Evolutionary conservation across 1,284 basidiomycete genomes (phyloP).

Genomic region (Puccinia polysora): DNA sequence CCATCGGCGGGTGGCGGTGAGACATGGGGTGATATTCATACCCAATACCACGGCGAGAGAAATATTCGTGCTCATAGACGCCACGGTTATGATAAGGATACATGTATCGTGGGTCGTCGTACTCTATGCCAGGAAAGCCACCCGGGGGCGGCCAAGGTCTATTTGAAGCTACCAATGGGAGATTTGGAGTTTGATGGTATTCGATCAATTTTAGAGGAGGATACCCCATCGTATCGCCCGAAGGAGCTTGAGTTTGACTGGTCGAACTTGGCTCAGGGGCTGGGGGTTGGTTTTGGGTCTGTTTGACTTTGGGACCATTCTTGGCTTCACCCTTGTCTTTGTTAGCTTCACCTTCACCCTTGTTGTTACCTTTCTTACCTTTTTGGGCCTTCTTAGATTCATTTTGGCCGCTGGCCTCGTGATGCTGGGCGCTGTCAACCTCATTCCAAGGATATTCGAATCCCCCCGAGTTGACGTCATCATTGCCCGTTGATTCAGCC

Average conservation of each 20-base stretch:
- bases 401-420: no score
- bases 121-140: neutral
- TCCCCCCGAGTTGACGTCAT: no score
- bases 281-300: no score
- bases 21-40: slow-evolving; percentile 1
- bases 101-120: neutral
- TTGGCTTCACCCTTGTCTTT: slow-evolving; percentile 6
- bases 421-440: no score
- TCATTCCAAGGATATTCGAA: no score
- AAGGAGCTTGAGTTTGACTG: neutral
- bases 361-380: slow-evolving; percentile 8
- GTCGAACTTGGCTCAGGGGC: no score
- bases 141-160: slow-evolving; percentile 4
- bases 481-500: no score
- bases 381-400: slow-evolving; percentile 6
- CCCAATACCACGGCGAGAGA: neutral
- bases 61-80: slow-evolving; percentile 11
- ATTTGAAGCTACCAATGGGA: neutral
- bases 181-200: neutral
- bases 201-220: neutral
- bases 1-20: slow-evolving; percentile 7
- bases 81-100: neutral
- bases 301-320: slow-evolving; percentile 12
- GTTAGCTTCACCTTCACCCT: neutral
- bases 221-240: neutral